Evolutionary conservation across 305 asterid genomes (phyloP), one percentile per base, ranked within the genome.

Genomic region (Ilex paraguariensis): DNA sequence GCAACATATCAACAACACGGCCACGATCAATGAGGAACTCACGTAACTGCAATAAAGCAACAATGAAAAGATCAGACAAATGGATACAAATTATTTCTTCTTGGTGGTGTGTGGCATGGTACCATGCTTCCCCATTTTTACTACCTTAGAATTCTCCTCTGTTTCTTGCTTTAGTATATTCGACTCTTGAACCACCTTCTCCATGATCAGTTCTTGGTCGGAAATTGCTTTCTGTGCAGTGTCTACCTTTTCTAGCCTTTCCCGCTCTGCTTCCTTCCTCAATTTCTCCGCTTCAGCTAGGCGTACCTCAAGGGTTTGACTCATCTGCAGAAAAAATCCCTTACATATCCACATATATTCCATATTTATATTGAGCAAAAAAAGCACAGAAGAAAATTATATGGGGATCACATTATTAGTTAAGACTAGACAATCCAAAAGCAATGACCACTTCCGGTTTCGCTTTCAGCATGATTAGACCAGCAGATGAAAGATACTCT

Each of bases 11-110:
- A 2, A 84, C 89, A 32, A 80, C 75, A 64, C 61, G 87, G 28
- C 95, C 95, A 14, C 91, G 97, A 52, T 84, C 94, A 64, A 79
- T 54, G 57, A 89, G 95, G 70, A 87, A 84, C 67, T 83, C 88
- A 62, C 73, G 80, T 71, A 88, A 63, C 97, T 91, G 87, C 72
- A 81, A 72, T 48, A 36, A 2, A 4, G 48, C 54, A 68, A 51
- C 32, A 72, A 14, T 39, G 33, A 66, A 70, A 51, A 64, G 48
- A 56, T 66, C 36, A 50, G 61, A 42, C 36, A 62, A 40, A 11
- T 3, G 13, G 62, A 40, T 16, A 46, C 10, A 48, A 51, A 50
- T 55, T 45, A 33, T 50, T 64, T 45, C 63, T 48, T 53, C 14
- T 16, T 16, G 66, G 46, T 10, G 13, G 15, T 3, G 52, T 6